phyloP scores from a whole-genome alignment of 441 rosid species.

The Populus hybrid region DNA sequence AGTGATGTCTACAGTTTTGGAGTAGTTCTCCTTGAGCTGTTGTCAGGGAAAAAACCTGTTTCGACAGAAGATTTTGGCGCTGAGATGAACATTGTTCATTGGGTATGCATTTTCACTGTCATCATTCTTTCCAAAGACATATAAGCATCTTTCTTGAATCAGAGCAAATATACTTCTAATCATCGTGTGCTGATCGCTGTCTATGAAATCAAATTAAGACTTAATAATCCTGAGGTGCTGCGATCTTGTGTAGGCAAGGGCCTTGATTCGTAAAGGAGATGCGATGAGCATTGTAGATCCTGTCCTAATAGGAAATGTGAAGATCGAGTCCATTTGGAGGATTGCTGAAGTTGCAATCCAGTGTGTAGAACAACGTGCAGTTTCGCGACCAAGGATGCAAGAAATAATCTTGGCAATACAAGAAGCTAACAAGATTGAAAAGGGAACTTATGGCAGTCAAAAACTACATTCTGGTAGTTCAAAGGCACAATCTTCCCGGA shows the following conservation, averaged over 20 bases:
- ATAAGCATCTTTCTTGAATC: background rate
- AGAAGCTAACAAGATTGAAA: slow-evolving; percentile 79
- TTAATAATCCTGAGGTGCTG: background rate
- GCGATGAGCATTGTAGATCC: slow-evolving; percentile 71
- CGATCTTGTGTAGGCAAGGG: slow-evolving; percentile 56
- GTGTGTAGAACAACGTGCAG: slow-evolving; percentile 70
- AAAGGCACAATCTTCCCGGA: slow-evolving; percentile 69
- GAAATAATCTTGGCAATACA: slow-evolving; percentile 76
- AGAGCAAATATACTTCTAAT: background rate
- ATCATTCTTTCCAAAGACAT: background rate
- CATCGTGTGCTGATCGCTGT: background rate
- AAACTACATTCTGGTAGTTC: slow-evolving; percentile 39
- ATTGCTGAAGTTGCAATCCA: slow-evolving; percentile 83
- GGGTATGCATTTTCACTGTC: slow-evolving; percentile 48
- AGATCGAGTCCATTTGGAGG: slow-evolving; percentile 89
- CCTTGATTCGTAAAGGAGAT: slow-evolving; percentile 79
- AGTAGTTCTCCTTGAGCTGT: slow-evolving; percentile 85
- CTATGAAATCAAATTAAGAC: background rate
- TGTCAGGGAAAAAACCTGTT: slow-evolving; percentile 84
- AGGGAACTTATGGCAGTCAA: slow-evolving; percentile 39
- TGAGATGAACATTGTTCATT: slow-evolving; percentile 81
- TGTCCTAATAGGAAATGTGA: slow-evolving; percentile 48
- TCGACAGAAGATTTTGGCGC: too few species aligned
- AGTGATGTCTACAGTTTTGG: slow-evolving; percentile 98
- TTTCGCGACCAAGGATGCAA: slow-evolving; percentile 78